Evolutionary conservation across 768 basidiomycete genomes (phyloP).

Genomic region (Galerina sulciceps): DNA sequence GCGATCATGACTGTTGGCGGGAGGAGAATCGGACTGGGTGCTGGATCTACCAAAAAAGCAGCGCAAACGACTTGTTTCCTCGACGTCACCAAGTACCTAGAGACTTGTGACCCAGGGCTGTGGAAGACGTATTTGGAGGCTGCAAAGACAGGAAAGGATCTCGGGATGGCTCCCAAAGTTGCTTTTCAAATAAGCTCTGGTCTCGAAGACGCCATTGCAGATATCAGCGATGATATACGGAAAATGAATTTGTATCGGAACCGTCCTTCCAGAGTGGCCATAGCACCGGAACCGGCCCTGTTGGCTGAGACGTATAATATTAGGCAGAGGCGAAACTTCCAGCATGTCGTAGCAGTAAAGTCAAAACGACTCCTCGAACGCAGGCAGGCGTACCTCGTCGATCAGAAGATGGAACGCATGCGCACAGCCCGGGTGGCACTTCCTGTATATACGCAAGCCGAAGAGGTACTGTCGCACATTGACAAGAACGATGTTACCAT

Average conservation of each 20-base stretch:
- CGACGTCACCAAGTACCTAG: constrained; percentile 87
- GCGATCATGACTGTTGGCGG: constrained; percentile 78
- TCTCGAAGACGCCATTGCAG: constrained; percentile 72
- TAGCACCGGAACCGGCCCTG: constrained; percentile 2
- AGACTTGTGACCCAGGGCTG: constrained; percentile 78
- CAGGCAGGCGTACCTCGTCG: constrained; percentile 59
- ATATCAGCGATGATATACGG: constrained; percentile 70
- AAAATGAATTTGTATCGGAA: constrained; percentile 69
- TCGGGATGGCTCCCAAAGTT: constrained; percentile 74
- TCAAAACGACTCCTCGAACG: constrained; percentile 59
- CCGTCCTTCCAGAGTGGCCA: constrained; percentile 42
- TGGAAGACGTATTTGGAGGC: constrained; percentile 76
- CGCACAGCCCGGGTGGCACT: constrained; percentile 67
- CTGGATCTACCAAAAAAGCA: constrained; percentile 67
- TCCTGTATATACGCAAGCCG: constrained; percentile 74
- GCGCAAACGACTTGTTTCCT: constrained; percentile 79
- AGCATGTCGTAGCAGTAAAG: constrained; percentile 41
- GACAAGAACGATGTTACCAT: constrained; percentile 82
- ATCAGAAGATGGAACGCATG: constrained; percentile 68
- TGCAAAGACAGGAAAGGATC: constrained; percentile 64
- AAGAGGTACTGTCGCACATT: constrained; percentile 72
- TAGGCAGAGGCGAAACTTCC: not conserved
- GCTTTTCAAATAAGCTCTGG: constrained; percentile 63
- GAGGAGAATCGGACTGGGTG: constrained; percentile 82
- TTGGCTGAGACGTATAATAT: not conserved